These are phyloP conservation scores for Echinosophora koreensis DNA, from an alignment of 306 rosid genomes.

Conservation along the genomic window DNA sequence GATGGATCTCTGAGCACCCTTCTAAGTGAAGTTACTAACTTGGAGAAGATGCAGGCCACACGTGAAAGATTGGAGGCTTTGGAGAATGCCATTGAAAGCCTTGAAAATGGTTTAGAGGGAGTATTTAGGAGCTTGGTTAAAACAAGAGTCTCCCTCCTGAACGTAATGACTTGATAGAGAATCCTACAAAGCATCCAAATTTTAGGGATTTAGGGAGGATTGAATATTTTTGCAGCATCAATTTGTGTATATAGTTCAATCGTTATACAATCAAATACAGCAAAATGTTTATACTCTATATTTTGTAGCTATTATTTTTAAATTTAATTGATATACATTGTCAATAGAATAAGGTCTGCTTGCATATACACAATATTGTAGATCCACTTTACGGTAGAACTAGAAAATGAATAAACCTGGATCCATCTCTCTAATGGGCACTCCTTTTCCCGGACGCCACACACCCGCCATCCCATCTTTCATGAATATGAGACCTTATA, in stretches of 20 bases:
- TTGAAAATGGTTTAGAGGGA: conserved; percentile 63
- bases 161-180: conserved; percentile 60
- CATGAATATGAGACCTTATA: no score
- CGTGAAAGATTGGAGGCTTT: conserved; percentile 54
- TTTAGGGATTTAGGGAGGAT: conserved; percentile 9
- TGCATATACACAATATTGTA: no score
- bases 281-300: neutral
- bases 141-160: conserved; percentile 65
- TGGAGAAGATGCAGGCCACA: conserved; percentile 47
- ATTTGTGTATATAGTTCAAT: conserved; percentile 5
- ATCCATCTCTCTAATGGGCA: no score
- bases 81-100: conserved; percentile 56
- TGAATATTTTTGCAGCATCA: conserved; percentile 13
- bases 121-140: conserved; percentile 66
- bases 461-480: no score
- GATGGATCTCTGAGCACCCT: conserved; percentile 49
- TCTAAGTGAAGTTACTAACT: conserved; percentile 13
- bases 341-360: no score
- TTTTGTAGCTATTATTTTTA: neutral
- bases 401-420: no score
- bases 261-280: conserved; percentile 11
- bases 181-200: conserved; percentile 19
- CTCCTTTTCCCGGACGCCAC: no score
- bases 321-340: no score
- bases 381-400: no score